Base-by-base conservation (phyloP, 2,329 filamentous ascomycete genomes). In the Fusarium tuaranense region DNA sequence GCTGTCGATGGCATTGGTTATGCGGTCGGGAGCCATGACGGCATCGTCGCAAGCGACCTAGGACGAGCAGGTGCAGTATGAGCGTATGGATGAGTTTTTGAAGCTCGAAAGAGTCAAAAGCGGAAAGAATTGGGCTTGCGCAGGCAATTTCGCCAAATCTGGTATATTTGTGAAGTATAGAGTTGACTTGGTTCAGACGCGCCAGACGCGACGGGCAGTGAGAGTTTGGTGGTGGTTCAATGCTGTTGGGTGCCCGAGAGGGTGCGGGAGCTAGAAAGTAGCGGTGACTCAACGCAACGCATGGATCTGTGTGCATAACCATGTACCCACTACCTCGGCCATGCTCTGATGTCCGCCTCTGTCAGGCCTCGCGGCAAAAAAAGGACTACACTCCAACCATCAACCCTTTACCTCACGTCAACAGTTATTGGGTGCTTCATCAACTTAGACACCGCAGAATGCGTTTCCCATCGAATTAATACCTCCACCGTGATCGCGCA, bases 1-100 rank as follows among this genome's bases (percentile, higher is more conserved):
- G 83, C 93, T 92, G 81, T 94, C 91, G 81, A 97, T 91, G 81
- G 94, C 94, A 82, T 91, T 92, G 81, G 92, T 91, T 84, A 97
- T 90, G 86, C 94, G 93, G 80, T 90, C 87, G 78, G 88, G 87
- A 78, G 88, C 86, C 87, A 90, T 90, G 80, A 84, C 83, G 81
- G 86, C 86, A 88, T 88, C 76, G 82, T 87, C 78, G 82, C 83
- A 68, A 70, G 69, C 36, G 60, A 71, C 48, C 46, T 61, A 58
- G 46, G 67, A 64, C 57, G 59, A 46, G 25, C 27, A 57, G 44
- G 53, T 39, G 38, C 32, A 44, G 20, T 41, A 22, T 39, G 41
- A 14, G 32, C 53, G 36, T 34, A 44, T 13, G 10, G 9, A 18
- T 44, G 34, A n/a, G 20, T 44, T 25, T 46, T 4, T 7, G 13